Evolutionary conservation across 106 monocot genomes (phyloP).

Genomic region (Dendrobium nobile): DNA sequence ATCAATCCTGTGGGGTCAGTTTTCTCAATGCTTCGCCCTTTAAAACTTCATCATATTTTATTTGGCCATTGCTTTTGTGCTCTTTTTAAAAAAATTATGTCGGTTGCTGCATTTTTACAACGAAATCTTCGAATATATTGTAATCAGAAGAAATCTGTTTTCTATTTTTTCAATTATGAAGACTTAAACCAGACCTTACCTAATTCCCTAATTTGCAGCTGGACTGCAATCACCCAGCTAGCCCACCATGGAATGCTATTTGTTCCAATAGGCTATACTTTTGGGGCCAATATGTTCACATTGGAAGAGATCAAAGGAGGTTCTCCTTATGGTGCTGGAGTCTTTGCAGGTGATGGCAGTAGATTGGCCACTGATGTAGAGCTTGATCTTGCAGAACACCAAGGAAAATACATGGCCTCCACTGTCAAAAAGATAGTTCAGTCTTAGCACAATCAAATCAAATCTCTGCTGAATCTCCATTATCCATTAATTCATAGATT

Average conservation of each 20-base stretch:
- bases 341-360: constrained; percentile 53
- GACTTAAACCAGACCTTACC: too few species aligned
- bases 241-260: constrained; percentile 70
- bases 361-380: constrained; percentile 39
- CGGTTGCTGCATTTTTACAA: too few species aligned
- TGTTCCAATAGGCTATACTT: constrained; percentile 34
- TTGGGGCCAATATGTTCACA: constrained; percentile 63
- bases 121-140: too few species aligned
- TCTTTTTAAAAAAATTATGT: too few species aligned
- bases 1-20: too few species aligned
- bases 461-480: background rate
- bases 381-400: constrained; percentile 57
- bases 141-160: too few species aligned
- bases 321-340: constrained; percentile 64
- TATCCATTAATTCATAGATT: background rate
- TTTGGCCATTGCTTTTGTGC: too few species aligned
- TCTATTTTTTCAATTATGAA: too few species aligned
- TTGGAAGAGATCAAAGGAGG: constrained; percentile 58
- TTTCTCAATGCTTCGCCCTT: too few species aligned
- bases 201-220: constrained; percentile 25
- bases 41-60: too few species aligned
- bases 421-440: constrained; percentile 34
- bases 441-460: background rate
- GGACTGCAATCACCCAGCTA: constrained; percentile 76
- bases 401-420: constrained; percentile 64